Evolutionary conservation across 23 red algal genomes (phyloP).

Genomic region (Gracilaria domingensis): DNA sequence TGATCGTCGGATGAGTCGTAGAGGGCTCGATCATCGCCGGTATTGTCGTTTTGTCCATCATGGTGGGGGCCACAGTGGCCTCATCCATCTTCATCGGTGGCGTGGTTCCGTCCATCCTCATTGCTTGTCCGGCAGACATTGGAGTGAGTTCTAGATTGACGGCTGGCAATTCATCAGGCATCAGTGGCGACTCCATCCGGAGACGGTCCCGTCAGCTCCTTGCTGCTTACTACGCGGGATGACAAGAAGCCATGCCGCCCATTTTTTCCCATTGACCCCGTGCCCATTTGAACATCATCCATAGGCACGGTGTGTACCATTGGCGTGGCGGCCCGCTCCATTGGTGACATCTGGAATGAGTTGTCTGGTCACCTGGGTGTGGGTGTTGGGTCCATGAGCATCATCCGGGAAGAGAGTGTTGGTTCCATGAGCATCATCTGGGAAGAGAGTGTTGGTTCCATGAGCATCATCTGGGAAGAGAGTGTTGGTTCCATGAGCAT

Average conservation of each 20-base stretch:
- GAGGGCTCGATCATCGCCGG: neutral
- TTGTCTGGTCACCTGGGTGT: too few species aligned
- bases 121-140: neutral
- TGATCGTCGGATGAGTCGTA: neutral
- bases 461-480: too few species aligned
- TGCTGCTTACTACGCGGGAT: too few species aligned
- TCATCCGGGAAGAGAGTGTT: too few species aligned
- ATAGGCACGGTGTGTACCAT: neutral
- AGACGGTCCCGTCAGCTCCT: neutral
- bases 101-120: constrained; percentile 13
- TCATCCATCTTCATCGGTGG: neutral
- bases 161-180: neutral
- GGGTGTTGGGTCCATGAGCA: too few species aligned
- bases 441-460: neutral
- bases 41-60: neutral
- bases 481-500: neutral
- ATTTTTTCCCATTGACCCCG: neutral
- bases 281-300: neutral
- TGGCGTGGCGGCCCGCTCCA: neutral
- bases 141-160: neutral
- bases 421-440: neutral
- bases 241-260: too few species aligned
- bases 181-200: neutral
- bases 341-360: neutral
- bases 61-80: constrained; percentile 4